Evolutionary conservation across 768 basidiomycete genomes (phyloP).

Genomic region (Scleroderma bovista): DNA sequence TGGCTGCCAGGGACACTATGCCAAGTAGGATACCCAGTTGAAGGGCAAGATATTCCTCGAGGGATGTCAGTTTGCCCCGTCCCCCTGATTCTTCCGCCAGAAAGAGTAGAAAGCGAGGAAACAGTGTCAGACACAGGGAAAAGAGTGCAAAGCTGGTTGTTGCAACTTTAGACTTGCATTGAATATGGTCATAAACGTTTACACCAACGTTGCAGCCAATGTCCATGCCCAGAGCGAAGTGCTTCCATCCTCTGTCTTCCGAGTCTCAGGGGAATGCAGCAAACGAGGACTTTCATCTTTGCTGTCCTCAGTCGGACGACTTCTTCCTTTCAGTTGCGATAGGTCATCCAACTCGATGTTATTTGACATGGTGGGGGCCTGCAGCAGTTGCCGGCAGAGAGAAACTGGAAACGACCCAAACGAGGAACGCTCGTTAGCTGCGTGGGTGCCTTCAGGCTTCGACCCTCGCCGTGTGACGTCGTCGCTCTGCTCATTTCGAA

Average conservation of each 20-base stretch:
- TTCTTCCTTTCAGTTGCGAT: slow-evolving; percentile 9
- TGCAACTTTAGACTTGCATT: not conserved
- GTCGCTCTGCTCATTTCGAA: too few species aligned
- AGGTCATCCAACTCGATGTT: slow-evolving; percentile 39
- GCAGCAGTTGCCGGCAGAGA: too few species aligned
- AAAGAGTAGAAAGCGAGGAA: slow-evolving; percentile 65
- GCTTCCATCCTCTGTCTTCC: slow-evolving; percentile 18
- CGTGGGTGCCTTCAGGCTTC: too few species aligned
- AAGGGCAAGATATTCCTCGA: slow-evolving; percentile 66
- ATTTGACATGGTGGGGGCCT: slow-evolving; percentile 20
- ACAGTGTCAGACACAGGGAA: slow-evolving; percentile 39
- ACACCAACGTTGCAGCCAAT: slow-evolving; percentile 28
- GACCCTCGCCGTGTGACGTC: too few species aligned
- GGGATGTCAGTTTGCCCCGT: slow-evolving; percentile 47
- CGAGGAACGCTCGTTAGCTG: too few species aligned
- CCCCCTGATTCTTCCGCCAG: slow-evolving; percentile 45
- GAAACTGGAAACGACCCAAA: too few species aligned
- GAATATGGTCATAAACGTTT: not conserved
- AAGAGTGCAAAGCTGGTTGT: slow-evolving; percentile 29
- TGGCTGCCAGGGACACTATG: slow-evolving; percentile 47
- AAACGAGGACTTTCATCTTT: too few species aligned
- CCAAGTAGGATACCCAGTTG: slow-evolving; percentile 60
- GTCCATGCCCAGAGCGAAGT: slow-evolving; percentile 36
- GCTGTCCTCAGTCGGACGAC: too few species aligned
- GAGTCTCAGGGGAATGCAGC: slow-evolving; percentile 5